Conservation (phyloP, 2,329 filamentous ascomycete genomes). For the Ceratocystis cubensis region DNA sequence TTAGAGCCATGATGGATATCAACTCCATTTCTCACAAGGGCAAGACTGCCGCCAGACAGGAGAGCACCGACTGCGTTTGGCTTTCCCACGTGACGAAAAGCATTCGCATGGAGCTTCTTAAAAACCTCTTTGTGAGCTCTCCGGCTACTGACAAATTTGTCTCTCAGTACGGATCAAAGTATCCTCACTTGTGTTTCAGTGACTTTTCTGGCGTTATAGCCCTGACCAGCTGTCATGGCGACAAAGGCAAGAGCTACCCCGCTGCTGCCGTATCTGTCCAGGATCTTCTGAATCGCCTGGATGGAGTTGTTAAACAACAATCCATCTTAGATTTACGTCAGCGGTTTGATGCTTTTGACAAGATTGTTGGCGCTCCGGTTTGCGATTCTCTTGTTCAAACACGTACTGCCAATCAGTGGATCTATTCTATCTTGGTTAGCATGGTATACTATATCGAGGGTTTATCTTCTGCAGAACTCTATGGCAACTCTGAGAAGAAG, state of each 20-base stretch:
- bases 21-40: neutral
- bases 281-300: neutral
- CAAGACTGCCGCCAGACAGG: neutral
- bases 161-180: neutral
- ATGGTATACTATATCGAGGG: neutral
- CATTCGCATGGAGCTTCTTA: neutral
- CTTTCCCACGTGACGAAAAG: neutral
- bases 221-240: neutral
- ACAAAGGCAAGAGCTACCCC: neutral
- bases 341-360: neutral
- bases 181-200: neutral
- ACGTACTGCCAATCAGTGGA: constrained; percentile 5
- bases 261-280: neutral
- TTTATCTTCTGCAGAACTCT: neutral
- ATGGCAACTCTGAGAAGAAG: neutral
- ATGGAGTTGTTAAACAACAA: neutral
- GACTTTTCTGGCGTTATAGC: neutral
- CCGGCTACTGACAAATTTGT: neutral
- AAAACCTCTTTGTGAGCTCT: neutral
- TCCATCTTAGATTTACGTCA: neutral
- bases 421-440: neutral
- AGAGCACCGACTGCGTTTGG: neutral
- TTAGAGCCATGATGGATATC: neutral
- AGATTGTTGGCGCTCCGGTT: constrained; percentile 1
- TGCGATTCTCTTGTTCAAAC: constrained; percentile 4